A percentile compares a stretch with the other conserved stretches of the same genome.
These are phyloP conservation scores for Phytopythium aichiense DNA, from an alignment of 352 stramenopile genomes.

Conservation along the genomic window DNA sequence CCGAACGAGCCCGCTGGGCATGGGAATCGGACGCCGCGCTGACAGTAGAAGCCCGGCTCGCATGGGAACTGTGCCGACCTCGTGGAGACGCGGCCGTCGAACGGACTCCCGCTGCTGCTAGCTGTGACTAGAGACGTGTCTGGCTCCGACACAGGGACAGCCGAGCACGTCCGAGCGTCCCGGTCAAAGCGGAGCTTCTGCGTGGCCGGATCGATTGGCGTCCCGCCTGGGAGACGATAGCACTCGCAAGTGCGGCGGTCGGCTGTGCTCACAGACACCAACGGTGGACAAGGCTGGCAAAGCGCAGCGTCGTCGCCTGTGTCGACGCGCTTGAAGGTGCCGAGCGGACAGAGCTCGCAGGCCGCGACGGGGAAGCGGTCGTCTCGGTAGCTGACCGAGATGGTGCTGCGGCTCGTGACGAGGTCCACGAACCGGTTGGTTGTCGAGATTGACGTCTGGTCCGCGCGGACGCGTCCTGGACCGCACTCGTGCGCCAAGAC, in stretches of 20 bases:
- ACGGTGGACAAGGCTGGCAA: constrained; percentile 46
- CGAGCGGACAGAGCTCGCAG: constrained; percentile 56
- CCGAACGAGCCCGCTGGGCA: constrained; percentile 55
- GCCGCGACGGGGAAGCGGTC: constrained; percentile 40
- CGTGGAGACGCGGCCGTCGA: constrained; percentile 33
- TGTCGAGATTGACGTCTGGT: constrained; percentile 6
- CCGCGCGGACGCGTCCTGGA: constrained; percentile 28
- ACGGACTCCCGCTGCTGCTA: constrained; percentile 8
- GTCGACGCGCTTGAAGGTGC: constrained; percentile 60
- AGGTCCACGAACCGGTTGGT: constrained; percentile 34
- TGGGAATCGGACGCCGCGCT: constrained; percentile 35
- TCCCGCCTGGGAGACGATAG: constrained; percentile 50
- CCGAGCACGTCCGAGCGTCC: constrained; percentile 13
- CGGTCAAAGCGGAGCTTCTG: constrained; percentile 39
- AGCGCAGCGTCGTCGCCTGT: constrained; percentile 40
- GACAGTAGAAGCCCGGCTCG: constrained; percentile 62
- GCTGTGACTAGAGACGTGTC: constrained; percentile 5
- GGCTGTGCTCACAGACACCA: constrained; percentile 30
- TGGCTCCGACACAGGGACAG: constrained; percentile 1
- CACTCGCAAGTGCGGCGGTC: constrained; percentile 58
- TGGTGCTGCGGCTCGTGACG: constrained; percentile 33
- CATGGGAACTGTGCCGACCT: constrained; percentile 45
- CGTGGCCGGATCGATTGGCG: constrained; percentile 20
- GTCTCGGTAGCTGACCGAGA: constrained; percentile 63
- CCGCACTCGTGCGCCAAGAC: constrained; percentile 22